Conservation (phyloP, 768 basidiomycete genomes). For the Tricholoma saponaceum region DNA sequence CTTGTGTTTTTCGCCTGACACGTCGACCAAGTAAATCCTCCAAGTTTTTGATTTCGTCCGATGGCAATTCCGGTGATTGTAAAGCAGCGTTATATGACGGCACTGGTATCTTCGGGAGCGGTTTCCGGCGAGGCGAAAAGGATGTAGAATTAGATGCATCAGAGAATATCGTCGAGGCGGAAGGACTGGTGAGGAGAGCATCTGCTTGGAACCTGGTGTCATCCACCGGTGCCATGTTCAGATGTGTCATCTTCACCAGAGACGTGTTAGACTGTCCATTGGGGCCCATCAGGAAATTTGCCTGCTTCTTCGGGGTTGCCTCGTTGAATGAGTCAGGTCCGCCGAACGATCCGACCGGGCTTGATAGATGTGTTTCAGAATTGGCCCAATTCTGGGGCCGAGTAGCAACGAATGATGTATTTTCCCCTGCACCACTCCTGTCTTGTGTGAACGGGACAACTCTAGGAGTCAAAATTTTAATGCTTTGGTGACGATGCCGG, state of each 20-base stretch:
- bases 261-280: not conserved
- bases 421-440: not conserved
- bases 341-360: not conserved
- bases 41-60: conserved; percentile 6
- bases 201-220: not conserved
- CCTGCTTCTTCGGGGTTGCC: not conserved
- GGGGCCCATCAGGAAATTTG: not conserved
- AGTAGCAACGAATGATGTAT: not conserved
- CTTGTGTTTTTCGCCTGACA: not conserved
- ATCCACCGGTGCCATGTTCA: not conserved
- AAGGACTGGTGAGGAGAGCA: not conserved
- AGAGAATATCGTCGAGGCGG: not conserved
- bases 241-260: not conserved
- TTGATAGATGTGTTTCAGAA: not conserved
- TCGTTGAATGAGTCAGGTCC: not conserved
- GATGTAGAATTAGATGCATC: not conserved
- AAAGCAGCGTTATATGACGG: conserved; percentile 14
- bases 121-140: conserved; percentile 11
- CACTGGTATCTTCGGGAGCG: conserved; percentile 13
- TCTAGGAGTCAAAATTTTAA: not conserved
- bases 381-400: not conserved
- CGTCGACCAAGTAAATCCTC: not conserved
- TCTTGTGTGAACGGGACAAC: not conserved
- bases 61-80: conserved; percentile 3
- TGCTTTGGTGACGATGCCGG: not conserved